Conservation (phyloP, 306 rosid species). For the Dryas drummondii region DNA sequence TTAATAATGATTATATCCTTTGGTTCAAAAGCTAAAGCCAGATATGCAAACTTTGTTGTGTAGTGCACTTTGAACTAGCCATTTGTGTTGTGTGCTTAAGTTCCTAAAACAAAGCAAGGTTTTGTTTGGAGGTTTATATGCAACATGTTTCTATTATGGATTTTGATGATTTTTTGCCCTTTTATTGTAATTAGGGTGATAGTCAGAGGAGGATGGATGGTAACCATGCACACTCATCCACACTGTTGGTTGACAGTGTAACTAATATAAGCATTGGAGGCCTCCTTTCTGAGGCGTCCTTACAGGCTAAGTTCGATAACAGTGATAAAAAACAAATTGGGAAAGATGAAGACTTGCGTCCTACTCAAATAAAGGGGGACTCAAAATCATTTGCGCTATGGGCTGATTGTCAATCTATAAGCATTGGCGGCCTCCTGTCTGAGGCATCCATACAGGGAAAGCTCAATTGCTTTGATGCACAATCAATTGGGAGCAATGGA, state of each 20-base stretch:
- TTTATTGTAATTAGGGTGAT: slow-evolving; percentile 33
- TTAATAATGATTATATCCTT: slow-evolving; percentile 7
- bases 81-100: no score
- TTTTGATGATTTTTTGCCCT: slow-evolving; percentile 12
- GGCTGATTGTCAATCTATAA: slow-evolving; percentile 37
- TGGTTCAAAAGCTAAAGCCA: neutral
- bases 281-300: slow-evolving; percentile 46
- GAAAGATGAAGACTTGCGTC: slow-evolving; percentile 19
- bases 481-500: slow-evolving; percentile 31
- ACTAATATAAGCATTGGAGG: slow-evolving; percentile 46
- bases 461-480: slow-evolving; percentile 29
- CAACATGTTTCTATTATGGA: neutral
- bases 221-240: slow-evolving; percentile 36
- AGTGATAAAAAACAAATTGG: slow-evolving; percentile 24
- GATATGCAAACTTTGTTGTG: neutral
- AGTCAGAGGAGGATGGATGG: slow-evolving; percentile 31
- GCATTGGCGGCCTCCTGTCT: slow-evolving; percentile 63
- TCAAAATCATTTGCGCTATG: slow-evolving; percentile 25
- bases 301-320: slow-evolving; percentile 33
- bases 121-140: neutral
- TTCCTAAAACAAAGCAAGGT: no score
- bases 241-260: slow-evolving; percentile 38
- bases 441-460: slow-evolving; percentile 61
- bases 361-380: slow-evolving; percentile 43
- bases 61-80: neutral